A percentile compares a stretch with the other conserved stretches of the same genome.
Conservation (phyloP, 2,329 filamentous ascomycete species). For the Knufia fluminis region DNA sequence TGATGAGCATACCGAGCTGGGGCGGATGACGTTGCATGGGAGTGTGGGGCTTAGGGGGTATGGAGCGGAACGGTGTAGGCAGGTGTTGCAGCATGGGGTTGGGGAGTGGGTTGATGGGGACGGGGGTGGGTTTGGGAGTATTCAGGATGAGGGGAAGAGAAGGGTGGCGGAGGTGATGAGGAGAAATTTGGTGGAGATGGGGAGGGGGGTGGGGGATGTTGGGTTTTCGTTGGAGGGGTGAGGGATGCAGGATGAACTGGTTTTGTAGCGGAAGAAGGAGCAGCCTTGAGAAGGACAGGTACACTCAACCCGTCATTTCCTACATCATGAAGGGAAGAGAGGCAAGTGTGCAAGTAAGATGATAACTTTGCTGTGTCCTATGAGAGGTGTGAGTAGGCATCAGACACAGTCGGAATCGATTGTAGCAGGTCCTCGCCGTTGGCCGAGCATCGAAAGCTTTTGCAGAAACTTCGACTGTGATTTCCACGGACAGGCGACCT, state of each 20-base stretch:
- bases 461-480: too few species aligned
- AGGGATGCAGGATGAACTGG: background rate
- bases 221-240: constrained; percentile 37
- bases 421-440: too few species aligned
- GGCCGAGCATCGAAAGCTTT: too few species aligned
- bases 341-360: background rate
- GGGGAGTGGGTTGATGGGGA: constrained; percentile 36
- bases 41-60: constrained; percentile 33
- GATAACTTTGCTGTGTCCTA: too few species aligned
- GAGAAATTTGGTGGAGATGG: constrained; percentile 37
- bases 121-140: constrained; percentile 29
- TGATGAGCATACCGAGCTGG: constrained; percentile 28
- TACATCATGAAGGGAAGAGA: background rate
- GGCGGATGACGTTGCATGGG: constrained; percentile 35
- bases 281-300: too few species aligned
- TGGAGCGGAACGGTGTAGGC: constrained; percentile 33
- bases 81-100: constrained; percentile 39
- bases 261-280: too few species aligned
- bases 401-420: too few species aligned
- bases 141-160: constrained; percentile 12
- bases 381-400: too few species aligned
- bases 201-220: constrained; percentile 33
- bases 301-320: too few species aligned
- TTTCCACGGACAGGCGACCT: too few species aligned
- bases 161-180: constrained; percentile 36